These are phyloP conservation scores for Leccinum olivaceopallidum DNA, from an alignment of 768 basidiomycete genomes.

Conservation along the genomic window DNA sequence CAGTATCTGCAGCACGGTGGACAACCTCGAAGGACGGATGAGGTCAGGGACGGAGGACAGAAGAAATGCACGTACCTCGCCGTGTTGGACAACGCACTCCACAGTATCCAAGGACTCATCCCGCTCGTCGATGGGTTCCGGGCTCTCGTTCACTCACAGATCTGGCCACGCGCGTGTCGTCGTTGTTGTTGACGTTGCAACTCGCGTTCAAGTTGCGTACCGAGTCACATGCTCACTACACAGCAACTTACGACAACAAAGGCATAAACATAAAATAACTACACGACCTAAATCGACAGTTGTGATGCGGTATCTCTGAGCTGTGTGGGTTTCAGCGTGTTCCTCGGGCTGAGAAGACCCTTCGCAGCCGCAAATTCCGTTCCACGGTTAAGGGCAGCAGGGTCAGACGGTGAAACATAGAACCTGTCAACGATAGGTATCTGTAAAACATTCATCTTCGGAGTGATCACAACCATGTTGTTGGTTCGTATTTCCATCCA, in stretches of 20 bases:
- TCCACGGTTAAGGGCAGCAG: slow-evolving; percentile 63
- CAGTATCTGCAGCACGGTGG: slow-evolving; percentile 77
- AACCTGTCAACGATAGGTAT: slow-evolving; percentile 94
- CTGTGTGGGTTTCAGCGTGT: slow-evolving; percentile 28
- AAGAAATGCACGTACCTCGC: slow-evolving; percentile 46
- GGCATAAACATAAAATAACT: slow-evolving; percentile 3
- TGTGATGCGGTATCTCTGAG: slow-evolving; percentile 22
- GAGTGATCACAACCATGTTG: slow-evolving; percentile 92
- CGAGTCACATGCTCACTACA: slow-evolving; percentile 10
- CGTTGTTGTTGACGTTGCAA: neutral
- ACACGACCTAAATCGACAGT: slow-evolving; percentile 20
- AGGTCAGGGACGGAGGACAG: neutral
- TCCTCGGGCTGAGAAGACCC: slow-evolving; percentile 72
- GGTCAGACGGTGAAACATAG: slow-evolving; percentile 86
- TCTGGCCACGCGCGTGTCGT: neutral
- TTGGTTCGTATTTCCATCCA: slow-evolving; percentile 99
- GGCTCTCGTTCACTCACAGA: slow-evolving; percentile 1
- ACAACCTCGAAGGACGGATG: slow-evolving; percentile 48
- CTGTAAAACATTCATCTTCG: slow-evolving; percentile 92
- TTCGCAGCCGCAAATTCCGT: slow-evolving; percentile 87
- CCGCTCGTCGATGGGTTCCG: slow-evolving; percentile 2
- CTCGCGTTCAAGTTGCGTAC: neutral
- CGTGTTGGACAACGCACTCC: slow-evolving; percentile 64
- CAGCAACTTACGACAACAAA: neutral
- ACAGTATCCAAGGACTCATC: slow-evolving; percentile 63